phyloP scores from a whole-genome alignment of 2,329 filamentous ascomycete genomes.

The Atkinsonella texensis region DNA sequence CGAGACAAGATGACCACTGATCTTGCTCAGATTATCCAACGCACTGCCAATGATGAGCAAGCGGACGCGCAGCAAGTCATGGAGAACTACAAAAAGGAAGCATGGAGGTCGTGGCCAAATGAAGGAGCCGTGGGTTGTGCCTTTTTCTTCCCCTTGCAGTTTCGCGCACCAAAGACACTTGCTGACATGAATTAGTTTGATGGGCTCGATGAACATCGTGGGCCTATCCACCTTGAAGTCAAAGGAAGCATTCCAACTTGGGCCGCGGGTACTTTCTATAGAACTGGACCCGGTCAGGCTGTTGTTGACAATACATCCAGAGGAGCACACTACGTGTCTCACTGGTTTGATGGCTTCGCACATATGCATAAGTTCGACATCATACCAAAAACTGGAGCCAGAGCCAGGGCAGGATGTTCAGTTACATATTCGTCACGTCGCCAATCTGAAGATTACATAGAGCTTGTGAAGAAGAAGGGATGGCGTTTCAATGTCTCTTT shows the following conservation, averaged over 20 bases:
- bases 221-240: constrained; percentile 51
- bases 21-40: constrained; percentile 14
- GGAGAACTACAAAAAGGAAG: constrained; percentile 16
- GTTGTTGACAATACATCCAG: constrained; percentile 44
- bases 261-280: constrained; percentile 59
- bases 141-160: background rate
- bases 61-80: constrained; percentile 14
- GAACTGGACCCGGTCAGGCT: constrained; percentile 60
- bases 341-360: constrained; percentile 75
- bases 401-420: constrained; percentile 10
- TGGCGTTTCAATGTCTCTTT: constrained; percentile 48
- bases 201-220: constrained; percentile 50
- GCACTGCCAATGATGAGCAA: constrained; percentile 16
- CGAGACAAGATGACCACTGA: constrained; percentile 11
- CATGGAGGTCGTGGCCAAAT: constrained; percentile 35
- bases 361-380: constrained; percentile 65
- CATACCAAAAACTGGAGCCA: constrained; percentile 21
- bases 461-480: constrained; percentile 48
- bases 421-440: constrained; percentile 63
- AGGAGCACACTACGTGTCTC: constrained; percentile 49
- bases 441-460: constrained; percentile 51
- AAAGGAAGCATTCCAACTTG: constrained; percentile 58
- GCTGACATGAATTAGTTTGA: constrained; percentile 44
- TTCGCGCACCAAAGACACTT: background rate
- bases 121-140: constrained; percentile 28